Conservation (phyloP, 495 filamentous ascomycete genomes). For the Penicillium lagena region DNA sequence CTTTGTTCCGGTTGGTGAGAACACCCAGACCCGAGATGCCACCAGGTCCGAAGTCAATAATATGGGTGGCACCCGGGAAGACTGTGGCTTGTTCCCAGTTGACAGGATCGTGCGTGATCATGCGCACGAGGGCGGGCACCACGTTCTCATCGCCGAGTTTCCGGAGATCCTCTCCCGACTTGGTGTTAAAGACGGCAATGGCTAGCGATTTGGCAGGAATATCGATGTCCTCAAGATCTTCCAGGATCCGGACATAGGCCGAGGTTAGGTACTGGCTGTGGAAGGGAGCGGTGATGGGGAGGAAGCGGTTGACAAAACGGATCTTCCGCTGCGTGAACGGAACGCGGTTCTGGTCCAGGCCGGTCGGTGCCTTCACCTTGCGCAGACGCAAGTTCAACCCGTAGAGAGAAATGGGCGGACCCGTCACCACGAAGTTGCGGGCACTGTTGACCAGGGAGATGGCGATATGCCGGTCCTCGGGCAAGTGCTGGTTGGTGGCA, state of each 20-base stretch:
- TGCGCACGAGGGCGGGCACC: constrained; percentile 76
- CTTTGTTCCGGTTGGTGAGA: constrained; percentile 97
- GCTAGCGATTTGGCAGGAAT: constrained; percentile 62
- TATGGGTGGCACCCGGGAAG: constrained; percentile 84
- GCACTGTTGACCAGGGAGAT: constrained; percentile 96
- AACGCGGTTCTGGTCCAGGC: constrained; percentile 89
- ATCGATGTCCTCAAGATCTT: constrained; percentile 76
- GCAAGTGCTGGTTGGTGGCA: constrained; percentile 91
- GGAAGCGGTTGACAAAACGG: constrained; percentile 92
- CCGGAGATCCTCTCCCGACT: constrained; percentile 75
- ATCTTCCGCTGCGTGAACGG: constrained; percentile 93
- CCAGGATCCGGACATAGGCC: constrained; percentile 70
- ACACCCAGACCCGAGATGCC: constrained; percentile 94
- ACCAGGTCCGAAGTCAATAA: constrained; percentile 93
- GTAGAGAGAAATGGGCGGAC: constrained; percentile 90
- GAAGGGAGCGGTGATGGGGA: constrained; percentile 96
- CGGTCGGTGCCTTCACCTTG: constrained; percentile 95
- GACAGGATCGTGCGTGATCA: constrained; percentile 89
- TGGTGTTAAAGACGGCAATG: constrained; percentile 84
- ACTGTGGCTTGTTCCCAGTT: constrained; percentile 92
- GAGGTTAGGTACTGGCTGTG: constrained; percentile 88
- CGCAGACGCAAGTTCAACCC: constrained; percentile 89
- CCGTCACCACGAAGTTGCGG: constrained; percentile 93
- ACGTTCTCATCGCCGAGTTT: constrained; percentile 56
- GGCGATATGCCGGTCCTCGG: constrained; percentile 82